These are phyloP conservation scores for Aureobasidium uvarum DNA, from an alignment of 2,329 filamentous ascomycete genomes.

Conservation along the genomic window DNA sequence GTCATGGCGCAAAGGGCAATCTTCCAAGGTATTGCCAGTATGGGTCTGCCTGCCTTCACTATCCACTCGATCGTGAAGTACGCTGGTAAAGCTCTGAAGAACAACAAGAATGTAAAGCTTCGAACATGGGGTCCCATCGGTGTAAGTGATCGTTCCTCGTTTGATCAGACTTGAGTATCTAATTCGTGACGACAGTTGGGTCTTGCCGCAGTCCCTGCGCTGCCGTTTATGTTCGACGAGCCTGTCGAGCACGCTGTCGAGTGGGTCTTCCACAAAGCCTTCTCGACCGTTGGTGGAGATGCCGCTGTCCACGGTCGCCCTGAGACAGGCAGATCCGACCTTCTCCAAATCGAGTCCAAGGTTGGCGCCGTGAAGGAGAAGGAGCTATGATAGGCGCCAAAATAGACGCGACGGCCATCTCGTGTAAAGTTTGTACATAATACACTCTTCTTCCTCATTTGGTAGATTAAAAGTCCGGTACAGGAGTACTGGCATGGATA, in stretches of 20 bases:
- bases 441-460: background rate
- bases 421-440: conserved; percentile 8
- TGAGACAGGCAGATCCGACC: conserved; percentile 41
- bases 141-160: conserved; percentile 54
- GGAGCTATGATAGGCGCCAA: conserved; percentile 45
- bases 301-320: conserved; percentile 52
- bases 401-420: conserved; percentile 1
- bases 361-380: conserved; percentile 38
- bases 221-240: conserved; percentile 83
- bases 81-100: conserved; percentile 80
- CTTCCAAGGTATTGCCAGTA: conserved; percentile 87
- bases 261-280: conserved; percentile 81
- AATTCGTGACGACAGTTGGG: conserved; percentile 51
- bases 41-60: conserved; percentile 91
- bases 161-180: no score
- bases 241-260: conserved; percentile 91
- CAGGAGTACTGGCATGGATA: background rate
- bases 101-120: conserved; percentile 69
- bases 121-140: conserved; percentile 91
- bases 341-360: conserved; percentile 39
- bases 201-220: conserved; percentile 67
- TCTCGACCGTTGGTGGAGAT: conserved; percentile 68
- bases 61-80: conserved; percentile 93
- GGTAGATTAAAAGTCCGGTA: background rate
- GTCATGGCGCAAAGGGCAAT: conserved; percentile 89